Evolutionary conservation across 805 yeast species (phyloP).

Genomic region (Candida koratica): DNA sequence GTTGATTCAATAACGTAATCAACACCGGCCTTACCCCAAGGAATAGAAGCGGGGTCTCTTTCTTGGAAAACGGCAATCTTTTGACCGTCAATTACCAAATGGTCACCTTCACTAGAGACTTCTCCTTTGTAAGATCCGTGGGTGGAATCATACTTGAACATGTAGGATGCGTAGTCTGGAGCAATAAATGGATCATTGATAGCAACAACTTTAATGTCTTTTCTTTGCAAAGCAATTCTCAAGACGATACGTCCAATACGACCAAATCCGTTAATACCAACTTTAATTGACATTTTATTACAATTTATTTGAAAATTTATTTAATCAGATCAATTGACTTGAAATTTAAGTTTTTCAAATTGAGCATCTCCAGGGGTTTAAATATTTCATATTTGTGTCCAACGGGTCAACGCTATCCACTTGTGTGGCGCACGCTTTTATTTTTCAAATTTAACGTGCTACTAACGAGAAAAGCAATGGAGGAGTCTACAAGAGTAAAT

Average conservation of each 20-base stretch:
- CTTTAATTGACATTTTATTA: conserved; percentile 52
- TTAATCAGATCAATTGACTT: conserved; percentile 4
- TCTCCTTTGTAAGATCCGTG: conserved; percentile 83
- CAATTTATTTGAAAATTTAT: background rate
- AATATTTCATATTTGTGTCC: conserved; percentile 11
- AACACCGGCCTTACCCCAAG: conserved; percentile 83
- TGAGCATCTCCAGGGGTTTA: conserved; percentile 10
- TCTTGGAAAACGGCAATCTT: conserved; percentile 68
- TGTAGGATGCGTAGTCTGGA: conserved; percentile 88
- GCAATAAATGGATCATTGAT: conserved; percentile 89
- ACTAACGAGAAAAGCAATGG: too few relatives aligned
- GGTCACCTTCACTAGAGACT: conserved; percentile 55
- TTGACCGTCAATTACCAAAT: conserved; percentile 65
- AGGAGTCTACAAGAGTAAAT: too few relatives aligned
- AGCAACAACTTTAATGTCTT: conserved; percentile 78
- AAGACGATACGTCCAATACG: conserved; percentile 88
- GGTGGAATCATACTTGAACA: conserved; percentile 94
- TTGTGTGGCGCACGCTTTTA: conserved; percentile 1
- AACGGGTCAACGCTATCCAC: conserved; percentile 19
- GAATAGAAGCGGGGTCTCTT: conserved; percentile 80
- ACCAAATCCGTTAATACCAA: conserved; percentile 95
- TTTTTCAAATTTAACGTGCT: too few relatives aligned
- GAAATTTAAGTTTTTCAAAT: conserved; percentile 5
- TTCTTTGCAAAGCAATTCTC: conserved; percentile 72
- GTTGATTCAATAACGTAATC: conserved; percentile 90